These are phyloP conservation scores for Mycena floridula DNA, from an alignment of 768 basidiomycete species.

Conservation along the genomic window DNA sequence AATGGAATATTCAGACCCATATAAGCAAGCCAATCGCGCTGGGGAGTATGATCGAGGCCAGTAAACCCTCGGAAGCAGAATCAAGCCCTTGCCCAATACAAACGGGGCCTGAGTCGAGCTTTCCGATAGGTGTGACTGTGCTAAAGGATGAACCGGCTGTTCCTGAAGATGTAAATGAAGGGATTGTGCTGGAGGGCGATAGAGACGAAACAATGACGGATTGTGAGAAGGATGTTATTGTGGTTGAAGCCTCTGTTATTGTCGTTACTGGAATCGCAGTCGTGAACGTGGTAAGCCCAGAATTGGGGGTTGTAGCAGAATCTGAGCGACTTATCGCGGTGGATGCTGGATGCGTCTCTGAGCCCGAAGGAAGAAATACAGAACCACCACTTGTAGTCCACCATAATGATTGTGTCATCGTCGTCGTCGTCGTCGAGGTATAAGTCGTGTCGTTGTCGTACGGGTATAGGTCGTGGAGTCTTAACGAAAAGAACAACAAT, in stretches of 20 bases:
- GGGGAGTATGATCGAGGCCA: conserved; percentile 54
- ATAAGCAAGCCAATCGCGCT: conserved; percentile 54
- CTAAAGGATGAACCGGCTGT: conserved; percentile 14
- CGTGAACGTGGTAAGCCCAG: conserved; percentile 9
- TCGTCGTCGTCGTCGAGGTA: neutral
- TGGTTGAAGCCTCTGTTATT: conserved; percentile 32
- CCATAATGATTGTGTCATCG: conserved; percentile 10
- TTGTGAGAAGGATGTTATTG: conserved; percentile 34
- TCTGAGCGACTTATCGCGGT: conserved; percentile 1
- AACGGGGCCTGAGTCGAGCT: conserved; percentile 26
- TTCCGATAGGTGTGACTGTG: conserved; percentile 10
- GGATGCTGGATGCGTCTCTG: neutral
- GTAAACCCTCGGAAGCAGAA: conserved; percentile 51
- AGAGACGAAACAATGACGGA: conserved; percentile 23
- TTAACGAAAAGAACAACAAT: too few relatives aligned
- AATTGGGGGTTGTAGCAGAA: neutral
- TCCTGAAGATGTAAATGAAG: conserved; percentile 9
- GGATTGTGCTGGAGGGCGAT: conserved; percentile 7
- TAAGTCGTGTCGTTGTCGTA: too few relatives aligned
- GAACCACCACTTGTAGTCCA: conserved; percentile 17
- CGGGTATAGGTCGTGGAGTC: too few relatives aligned
- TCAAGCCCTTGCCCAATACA: conserved; percentile 67
- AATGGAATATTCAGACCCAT: conserved; percentile 46
- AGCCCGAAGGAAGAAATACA: conserved; percentile 12
- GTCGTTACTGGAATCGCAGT: conserved; percentile 34